Evolutionary conservation across 768 basidiomycete genomes (phyloP).

Genomic region (Leucocoprinus sp.): DNA sequence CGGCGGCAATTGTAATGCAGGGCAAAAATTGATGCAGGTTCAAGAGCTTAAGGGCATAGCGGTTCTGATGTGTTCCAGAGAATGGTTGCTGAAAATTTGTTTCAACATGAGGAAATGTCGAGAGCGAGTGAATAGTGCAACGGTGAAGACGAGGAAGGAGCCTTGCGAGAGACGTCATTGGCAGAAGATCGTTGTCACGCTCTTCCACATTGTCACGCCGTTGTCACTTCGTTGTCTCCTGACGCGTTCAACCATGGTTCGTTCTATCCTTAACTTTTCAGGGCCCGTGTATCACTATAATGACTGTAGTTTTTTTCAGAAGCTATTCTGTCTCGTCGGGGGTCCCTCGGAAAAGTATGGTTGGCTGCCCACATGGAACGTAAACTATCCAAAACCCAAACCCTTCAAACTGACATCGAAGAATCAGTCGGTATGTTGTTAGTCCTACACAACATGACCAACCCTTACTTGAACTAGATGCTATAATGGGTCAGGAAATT

Average conservation of each 20-base stretch:
- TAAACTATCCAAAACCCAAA: conserved; percentile 93
- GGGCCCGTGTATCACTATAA: not conserved
- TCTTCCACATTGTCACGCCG: not conserved
- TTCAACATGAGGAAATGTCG: not conserved
- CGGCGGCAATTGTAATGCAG: conserved; percentile 36
- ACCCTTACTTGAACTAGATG: conserved; percentile 37
- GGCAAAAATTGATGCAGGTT: conserved; percentile 18
- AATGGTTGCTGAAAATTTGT: conserved; percentile 1
- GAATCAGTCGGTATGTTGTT: conserved; percentile 73
- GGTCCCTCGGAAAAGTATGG: conserved; percentile 96
- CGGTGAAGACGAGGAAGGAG: not conserved
- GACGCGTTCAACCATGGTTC: conserved; percentile 10
- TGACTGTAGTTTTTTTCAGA: conserved; percentile 80
- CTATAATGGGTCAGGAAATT: conserved; percentile 90
- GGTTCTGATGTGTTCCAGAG: conserved; percentile 6
- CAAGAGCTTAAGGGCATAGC: conserved; percentile 5
- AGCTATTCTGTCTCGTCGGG: conserved; percentile 86
- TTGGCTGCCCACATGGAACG: conserved; percentile 98
- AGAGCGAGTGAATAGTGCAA: not conserved
- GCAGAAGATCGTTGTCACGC: conserved; percentile 2
- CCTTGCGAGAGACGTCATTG: conserved; percentile 1
- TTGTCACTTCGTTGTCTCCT: conserved; percentile 1
- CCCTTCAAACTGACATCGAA: conserved; percentile 90
- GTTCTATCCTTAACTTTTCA: not conserved
- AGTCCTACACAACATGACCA: not conserved